A percentile compares a stretch with the other conserved stretches of the same genome.
phyloP scores from a whole-genome alignment of 2,329 filamentous ascomycete species.

The Penicillium janthinellum region DNA sequence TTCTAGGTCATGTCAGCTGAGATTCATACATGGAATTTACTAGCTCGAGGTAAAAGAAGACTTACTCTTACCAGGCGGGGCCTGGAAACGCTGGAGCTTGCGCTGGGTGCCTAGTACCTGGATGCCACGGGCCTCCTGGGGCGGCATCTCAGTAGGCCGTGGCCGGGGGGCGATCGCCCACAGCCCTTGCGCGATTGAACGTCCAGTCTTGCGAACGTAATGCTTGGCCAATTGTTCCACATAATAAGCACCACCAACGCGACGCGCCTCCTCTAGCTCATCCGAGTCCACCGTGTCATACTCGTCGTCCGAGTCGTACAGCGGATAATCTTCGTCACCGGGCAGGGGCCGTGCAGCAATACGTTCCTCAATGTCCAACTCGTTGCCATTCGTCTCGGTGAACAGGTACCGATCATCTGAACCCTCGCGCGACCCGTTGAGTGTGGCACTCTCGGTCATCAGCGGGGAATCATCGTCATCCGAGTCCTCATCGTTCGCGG shows the following conservation, averaged over 20 bases:
- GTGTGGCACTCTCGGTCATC: conserved; percentile 3
- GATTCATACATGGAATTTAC: background rate
- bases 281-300: conserved; percentile 69
- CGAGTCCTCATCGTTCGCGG: conserved; percentile 75
- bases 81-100: conserved; percentile 59
- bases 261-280: conserved; percentile 73
- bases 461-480: conserved; percentile 61
- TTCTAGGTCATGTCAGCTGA: conserved; percentile 51
- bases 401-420: conserved; percentile 49
- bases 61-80: conserved; percentile 57
- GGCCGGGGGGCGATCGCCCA: conserved; percentile 60
- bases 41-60: conserved; percentile 24
- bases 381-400: conserved; percentile 49
- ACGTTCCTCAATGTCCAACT: conserved; percentile 79
- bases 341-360: conserved; percentile 63
- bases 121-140: conserved; percentile 41
- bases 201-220: conserved; percentile 53
- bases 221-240: conserved; percentile 61
- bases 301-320: conserved; percentile 89
- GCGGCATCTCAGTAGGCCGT: conserved; percentile 40
- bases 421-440: conserved; percentile 18
- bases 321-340: conserved; percentile 70
- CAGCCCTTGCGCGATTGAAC: conserved; percentile 49
- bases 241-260: conserved; percentile 76
- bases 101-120: conserved; percentile 45